Percentiles rank a stretch among this genome's conserved stretches.
Evolutionary conservation across 768 basidiomycete species (phyloP).

Genomic region (Tricholoma sp.): DNA sequence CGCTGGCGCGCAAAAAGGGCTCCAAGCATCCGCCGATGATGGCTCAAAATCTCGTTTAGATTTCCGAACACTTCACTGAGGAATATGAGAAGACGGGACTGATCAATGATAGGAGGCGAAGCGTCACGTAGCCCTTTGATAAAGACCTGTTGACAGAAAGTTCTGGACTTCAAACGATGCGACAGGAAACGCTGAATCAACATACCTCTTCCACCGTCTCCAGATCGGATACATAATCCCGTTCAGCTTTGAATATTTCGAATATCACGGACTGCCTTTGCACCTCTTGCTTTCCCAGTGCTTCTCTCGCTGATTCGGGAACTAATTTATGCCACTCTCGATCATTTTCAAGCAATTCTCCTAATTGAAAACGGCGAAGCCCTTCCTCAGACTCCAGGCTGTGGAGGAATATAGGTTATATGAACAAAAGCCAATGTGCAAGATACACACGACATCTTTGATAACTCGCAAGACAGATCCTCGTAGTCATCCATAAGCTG

Average conservation of each 20-base stretch:
- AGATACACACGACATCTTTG: constrained; percentile 34
- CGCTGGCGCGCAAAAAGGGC: constrained; percentile 75
- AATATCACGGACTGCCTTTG: constrained; percentile 84
- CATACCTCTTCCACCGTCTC: constrained; percentile 61
- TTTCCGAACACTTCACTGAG: constrained; percentile 84
- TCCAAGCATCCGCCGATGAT: constrained; percentile 65
- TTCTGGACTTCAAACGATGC: not conserved
- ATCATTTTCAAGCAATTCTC: constrained; percentile 58
- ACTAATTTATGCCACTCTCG: constrained; percentile 84
- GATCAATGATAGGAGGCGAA: constrained; percentile 60
- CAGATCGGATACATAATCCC: constrained; percentile 82
- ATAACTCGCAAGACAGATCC: constrained; percentile 24
- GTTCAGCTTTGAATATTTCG: constrained; percentile 86
- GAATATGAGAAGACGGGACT: constrained; percentile 55
- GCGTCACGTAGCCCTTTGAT: constrained; percentile 58
- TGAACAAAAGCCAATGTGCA: constrained; percentile 3
- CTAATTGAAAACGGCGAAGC: constrained; percentile 61
- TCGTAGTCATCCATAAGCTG: constrained; percentile 12
- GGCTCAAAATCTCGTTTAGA: constrained; percentile 55
- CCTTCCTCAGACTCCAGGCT: constrained; percentile 63
- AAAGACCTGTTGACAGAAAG: constrained; percentile 51
- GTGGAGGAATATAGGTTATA: constrained; percentile 13
- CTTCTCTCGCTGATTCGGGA: constrained; percentile 61
- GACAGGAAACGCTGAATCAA: constrained; percentile 3
- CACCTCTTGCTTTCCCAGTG: constrained; percentile 72